Conservation (phyloP, 306 rosid genomes). For the Cucurbita ficifolia region DNA sequence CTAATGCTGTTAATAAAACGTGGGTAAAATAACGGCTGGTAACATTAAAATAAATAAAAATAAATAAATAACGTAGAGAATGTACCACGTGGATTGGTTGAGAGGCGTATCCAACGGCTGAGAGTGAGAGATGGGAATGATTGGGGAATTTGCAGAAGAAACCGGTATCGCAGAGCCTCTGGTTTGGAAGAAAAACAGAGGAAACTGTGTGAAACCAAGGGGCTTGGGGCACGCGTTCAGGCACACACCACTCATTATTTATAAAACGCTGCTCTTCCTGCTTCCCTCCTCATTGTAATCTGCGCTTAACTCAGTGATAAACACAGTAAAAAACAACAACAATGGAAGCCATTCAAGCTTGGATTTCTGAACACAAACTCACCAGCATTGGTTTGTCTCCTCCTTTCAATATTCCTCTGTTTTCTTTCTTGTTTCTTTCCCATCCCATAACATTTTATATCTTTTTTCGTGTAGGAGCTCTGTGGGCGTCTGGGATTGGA, state of each 20-base stretch:
- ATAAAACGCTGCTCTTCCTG: neutral
- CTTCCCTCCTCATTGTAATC: neutral
- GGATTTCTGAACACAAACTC: slow-evolving; percentile 74
- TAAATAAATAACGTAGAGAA: neutral
- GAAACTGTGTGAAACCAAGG: neutral
- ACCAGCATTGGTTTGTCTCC: slow-evolving; percentile 41
- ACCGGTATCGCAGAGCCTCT: neutral
- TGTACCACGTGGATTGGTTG: neutral
- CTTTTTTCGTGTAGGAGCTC: slow-evolving; percentile 20
- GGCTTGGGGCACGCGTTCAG: neutral
- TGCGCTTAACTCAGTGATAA: neutral
- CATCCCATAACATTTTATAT: neutral
- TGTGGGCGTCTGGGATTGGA: slow-evolving; percentile 75
- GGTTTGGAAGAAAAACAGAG: neutral
- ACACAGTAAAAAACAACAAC: neutral
- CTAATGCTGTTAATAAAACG: no score
- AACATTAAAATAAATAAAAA: no score
- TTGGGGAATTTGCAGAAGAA: neutral
- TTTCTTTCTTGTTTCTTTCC: neutral
- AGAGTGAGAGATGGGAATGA: neutral
- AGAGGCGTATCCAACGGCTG: neutral
- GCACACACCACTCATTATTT: neutral
- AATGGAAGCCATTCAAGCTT: slow-evolving; percentile 60
- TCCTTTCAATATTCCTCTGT: neutral
- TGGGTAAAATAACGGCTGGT: no score